A percentile compares a stretch with the other conserved stretches of the same genome.
Evolutionary conservation across 768 basidiomycete species (phyloP).

Genomic region (Boletus subcaerulescens): DNA sequence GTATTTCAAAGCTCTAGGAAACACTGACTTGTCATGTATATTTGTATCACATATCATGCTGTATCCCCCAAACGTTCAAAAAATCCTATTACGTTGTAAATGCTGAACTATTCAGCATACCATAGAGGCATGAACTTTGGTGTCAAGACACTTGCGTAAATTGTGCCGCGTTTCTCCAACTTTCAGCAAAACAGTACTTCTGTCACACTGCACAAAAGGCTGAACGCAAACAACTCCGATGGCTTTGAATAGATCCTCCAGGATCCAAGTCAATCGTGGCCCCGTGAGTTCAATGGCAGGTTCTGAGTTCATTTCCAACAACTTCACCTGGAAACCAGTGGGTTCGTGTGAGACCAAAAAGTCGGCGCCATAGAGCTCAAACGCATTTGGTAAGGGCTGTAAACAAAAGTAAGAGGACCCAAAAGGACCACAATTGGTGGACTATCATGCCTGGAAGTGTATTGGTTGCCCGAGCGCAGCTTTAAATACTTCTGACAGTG

Average conservation of each 20-base stretch:
- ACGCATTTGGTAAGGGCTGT: conserved; percentile 85
- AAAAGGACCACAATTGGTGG: not conserved
- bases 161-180: conserved; percentile 52
- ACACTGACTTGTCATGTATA: not conserved
- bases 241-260: conserved; percentile 75
- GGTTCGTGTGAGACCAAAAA: conserved; percentile 64
- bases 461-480: conserved; percentile 81
- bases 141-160: conserved; percentile 68
- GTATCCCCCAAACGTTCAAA: not conserved
- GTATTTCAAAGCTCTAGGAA: conserved; percentile 7
- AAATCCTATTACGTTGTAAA: not conserved
- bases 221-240: conserved; percentile 66
- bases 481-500: conserved; percentile 78
- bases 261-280: conserved; percentile 71
- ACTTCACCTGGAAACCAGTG: conserved; percentile 53
- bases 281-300: conserved; percentile 96
- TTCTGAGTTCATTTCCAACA: conserved; percentile 92
- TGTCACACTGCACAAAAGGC: conserved; percentile 46
- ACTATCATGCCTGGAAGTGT: conserved; percentile 70
- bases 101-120: conserved; percentile 1
- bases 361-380: conserved; percentile 95
- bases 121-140: conserved; percentile 40
- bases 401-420: not conserved
- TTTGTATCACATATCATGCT: not conserved
- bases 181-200: conserved; percentile 36